A percentile compares a stretch with the other conserved stretches of the same genome.
These are phyloP conservation scores for Colletotrichum camelliae DNA, from an alignment of 2,329 filamentous ascomycete species.

Conservation along the genomic window DNA sequence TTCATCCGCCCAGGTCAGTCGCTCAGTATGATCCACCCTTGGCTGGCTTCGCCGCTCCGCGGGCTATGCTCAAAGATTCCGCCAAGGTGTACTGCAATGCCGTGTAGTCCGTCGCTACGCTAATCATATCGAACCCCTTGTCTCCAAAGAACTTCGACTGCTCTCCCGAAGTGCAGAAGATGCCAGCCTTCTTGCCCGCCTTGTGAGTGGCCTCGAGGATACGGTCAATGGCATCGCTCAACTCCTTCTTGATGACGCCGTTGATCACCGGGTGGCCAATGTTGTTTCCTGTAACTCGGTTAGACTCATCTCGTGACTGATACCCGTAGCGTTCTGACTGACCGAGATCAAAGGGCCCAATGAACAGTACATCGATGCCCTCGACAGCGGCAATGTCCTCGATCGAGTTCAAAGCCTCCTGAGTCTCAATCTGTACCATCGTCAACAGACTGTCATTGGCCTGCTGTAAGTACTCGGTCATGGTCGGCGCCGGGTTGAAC, in stretches of 20 bases:
- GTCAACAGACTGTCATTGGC: constrained; percentile 64
- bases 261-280: constrained; percentile 67
- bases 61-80: constrained; percentile 51
- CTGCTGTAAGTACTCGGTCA: constrained; percentile 61
- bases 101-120: constrained; percentile 61
- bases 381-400: constrained; percentile 66
- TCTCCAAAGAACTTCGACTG: constrained; percentile 60
- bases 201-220: constrained; percentile 62
- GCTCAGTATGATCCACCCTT: constrained; percentile 47
- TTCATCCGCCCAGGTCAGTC: not conserved
- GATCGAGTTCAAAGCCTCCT: constrained; percentile 63
- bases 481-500: constrained; percentile 51
- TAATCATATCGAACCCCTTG: constrained; percentile 67
- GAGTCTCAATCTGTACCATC: constrained; percentile 73
- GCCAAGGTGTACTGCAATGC: constrained; percentile 52
- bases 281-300: constrained; percentile 51
- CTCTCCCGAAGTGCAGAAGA: constrained; percentile 61
- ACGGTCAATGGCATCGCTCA: constrained; percentile 63
- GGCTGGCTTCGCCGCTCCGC: constrained; percentile 40
- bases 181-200: constrained; percentile 71
- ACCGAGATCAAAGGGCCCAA: constrained; percentile 71
- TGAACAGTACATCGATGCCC: constrained; percentile 67
- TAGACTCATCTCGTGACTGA: not conserved
- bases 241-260: constrained; percentile 61
- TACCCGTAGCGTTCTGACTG: not conserved